Base-by-base conservation (phyloP, 208 protist genomes). In the Crithidia sp. region DNA sequence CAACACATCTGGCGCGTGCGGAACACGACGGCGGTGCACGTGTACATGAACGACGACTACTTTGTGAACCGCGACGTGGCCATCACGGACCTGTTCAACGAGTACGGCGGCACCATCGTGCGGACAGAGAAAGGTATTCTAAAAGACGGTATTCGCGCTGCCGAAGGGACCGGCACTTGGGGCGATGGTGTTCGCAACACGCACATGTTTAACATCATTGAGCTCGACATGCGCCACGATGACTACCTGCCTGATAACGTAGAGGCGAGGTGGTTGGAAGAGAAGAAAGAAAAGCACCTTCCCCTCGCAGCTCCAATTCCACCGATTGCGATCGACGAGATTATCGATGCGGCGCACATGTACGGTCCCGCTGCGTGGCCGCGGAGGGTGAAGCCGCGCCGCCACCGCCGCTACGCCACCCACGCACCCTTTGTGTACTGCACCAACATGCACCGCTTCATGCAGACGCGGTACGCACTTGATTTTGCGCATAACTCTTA, bases 401-500 rank as follows among this genome's bases (percentile, higher is more conserved):
- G 76, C 17, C 36, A 54, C 12, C 81, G 83, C 9, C 75, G 72
- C 28, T 89, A 78, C 58, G 72, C 76, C 54, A 86, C 77, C 12
- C 86, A 91, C 73, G 86, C 83, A 4, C 86, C 86, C 14, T 91
- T 87, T 58, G 70, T 79, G 45, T 91, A 91, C 62, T 91, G 86
- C 73, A 87, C 78, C 2, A 67, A 77, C 10, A 86, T 91, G 81
- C 59, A 74, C 56, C 76, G 77, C 56, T 87, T 71, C 67, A 40
- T 91, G 6, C 67, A 64, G 9, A 53, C 39, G 14, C 74, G 86
- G 45, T 85, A 82, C 74, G 76, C 80, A 58, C 63, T 60, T 7
- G 81, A 87, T 58, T 81, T 87, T n/a, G 65, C 81, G 2, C 3
- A 66, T 12, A 53, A 57, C 13, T 64, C 72, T 0, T 56, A 82